Conservation (phyloP, 495 filamentous ascomycete genomes). For the Trichoderma gamsii region DNA sequence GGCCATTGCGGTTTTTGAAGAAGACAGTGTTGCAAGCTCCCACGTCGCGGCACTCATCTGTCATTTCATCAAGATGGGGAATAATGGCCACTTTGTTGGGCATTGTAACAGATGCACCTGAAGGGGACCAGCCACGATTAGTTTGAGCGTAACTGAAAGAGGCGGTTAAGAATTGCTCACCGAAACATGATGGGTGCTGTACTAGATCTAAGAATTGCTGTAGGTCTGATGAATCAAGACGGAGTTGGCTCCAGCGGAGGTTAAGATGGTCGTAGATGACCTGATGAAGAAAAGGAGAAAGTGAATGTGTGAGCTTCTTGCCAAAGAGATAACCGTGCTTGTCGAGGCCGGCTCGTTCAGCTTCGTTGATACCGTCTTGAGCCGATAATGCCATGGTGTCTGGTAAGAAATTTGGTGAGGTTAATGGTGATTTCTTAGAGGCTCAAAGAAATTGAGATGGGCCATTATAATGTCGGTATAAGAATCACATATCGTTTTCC, state of each 20-base stretch:
- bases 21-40: conserved; percentile 73
- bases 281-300: conserved; percentile 63
- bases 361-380: background rate
- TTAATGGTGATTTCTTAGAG: background rate
- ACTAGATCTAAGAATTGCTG: conserved; percentile 28
- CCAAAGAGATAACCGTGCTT: conserved; percentile 51
- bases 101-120: conserved; percentile 69
- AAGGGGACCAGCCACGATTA: conserved; percentile 4
- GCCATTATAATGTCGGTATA: background rate
- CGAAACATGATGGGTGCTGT: conserved; percentile 32
- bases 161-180: conserved; percentile 31
- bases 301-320: conserved; percentile 52
- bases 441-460: background rate
- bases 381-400: background rate
- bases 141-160: background rate
- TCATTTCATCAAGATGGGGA: conserved; percentile 60
- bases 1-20: conserved; percentile 39
- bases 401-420: background rate
- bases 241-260: conserved; percentile 57
- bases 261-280: conserved; percentile 54
- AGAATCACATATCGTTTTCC: background rate
- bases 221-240: conserved; percentile 49
- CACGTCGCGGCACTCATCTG: conserved; percentile 58
- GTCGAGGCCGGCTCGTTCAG: conserved; percentile 26
- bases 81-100: conserved; percentile 68